These are phyloP conservation scores for Cutaneotrichosporon cutaneum DNA, from an alignment of 1,284 basidiomycete genomes.

Conservation along the genomic window DNA sequence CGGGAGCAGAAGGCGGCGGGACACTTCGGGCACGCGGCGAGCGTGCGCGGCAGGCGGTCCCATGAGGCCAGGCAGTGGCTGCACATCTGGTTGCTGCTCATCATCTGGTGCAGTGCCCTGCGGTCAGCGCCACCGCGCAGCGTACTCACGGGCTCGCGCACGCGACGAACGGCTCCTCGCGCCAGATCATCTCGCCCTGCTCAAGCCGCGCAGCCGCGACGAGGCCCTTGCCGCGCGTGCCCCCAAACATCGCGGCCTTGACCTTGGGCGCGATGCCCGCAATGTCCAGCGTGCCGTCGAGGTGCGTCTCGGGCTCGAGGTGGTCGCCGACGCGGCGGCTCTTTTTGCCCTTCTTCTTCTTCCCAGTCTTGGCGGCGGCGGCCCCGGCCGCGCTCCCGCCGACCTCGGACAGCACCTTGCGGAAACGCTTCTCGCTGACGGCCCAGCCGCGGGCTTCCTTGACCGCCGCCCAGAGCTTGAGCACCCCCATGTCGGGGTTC, in stretches of 20 bases:
- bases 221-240: slow-evolving; percentile 76
- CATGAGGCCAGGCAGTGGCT: slow-evolving; percentile 42
- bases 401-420: slow-evolving; percentile 58
- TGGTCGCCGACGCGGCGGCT: slow-evolving; percentile 34
- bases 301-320: slow-evolving; percentile 61
- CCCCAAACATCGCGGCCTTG: slow-evolving; percentile 67
- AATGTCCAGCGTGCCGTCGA: slow-evolving; percentile 67
- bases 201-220: slow-evolving; percentile 66
- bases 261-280: slow-evolving; percentile 64
- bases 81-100: slow-evolving; percentile 36
- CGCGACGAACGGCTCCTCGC: slow-evolving; percentile 60
- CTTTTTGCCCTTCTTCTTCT: slow-evolving; percentile 22
- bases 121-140: not conserved
- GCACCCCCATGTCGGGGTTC: slow-evolving; percentile 65
- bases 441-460: slow-evolving; percentile 64
- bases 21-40: slow-evolving; percentile 38
- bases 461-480: slow-evolving; percentile 67
- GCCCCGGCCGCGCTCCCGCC: slow-evolving; percentile 12
- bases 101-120: slow-evolving; percentile 31
- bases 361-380: slow-evolving; percentile 10
- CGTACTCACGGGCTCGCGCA: slow-evolving; percentile 46
- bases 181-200: slow-evolving; percentile 75
- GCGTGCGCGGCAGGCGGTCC: slow-evolving; percentile 27
- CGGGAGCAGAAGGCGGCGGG: slow-evolving; percentile 71
- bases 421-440: slow-evolving; percentile 75